These are phyloP conservation scores for Fusarium camptoceras DNA, from an alignment of 2,329 filamentous ascomycete genomes.

Conservation along the genomic window DNA sequence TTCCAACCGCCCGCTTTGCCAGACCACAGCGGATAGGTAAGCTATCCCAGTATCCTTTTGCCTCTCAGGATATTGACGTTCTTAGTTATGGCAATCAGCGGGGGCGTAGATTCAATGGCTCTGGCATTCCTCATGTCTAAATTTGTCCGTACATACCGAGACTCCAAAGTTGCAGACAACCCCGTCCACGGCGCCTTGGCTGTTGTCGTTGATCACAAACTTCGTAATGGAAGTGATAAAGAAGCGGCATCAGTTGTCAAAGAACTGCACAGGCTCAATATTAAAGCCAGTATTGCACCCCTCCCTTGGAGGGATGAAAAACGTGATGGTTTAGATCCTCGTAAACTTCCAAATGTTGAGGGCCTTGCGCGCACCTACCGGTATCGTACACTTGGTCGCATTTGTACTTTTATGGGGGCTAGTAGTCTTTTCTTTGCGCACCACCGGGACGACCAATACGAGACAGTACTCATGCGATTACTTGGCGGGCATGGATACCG, in stretches of 20 bases:
- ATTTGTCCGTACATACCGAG: slow-evolving; percentile 51
- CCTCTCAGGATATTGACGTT: not conserved
- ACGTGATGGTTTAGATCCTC: slow-evolving; percentile 48
- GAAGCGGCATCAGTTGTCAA: slow-evolving; percentile 64
- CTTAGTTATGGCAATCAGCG: slow-evolving; percentile 83
- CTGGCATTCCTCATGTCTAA: slow-evolving; percentile 78
- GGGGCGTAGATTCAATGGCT: slow-evolving; percentile 98
- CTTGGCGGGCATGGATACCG: slow-evolving; percentile 72
- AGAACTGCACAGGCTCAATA: slow-evolving; percentile 54
- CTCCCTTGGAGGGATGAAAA: slow-evolving; percentile 62
- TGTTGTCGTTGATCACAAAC: slow-evolving; percentile 68
- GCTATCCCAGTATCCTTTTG: slow-evolving; percentile 8
- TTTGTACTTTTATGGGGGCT: slow-evolving; percentile 65
- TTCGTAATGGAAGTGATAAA: slow-evolving; percentile 62
- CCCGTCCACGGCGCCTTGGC: slow-evolving; percentile 56
- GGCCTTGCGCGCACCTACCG: slow-evolving; percentile 78
- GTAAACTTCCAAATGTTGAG: slow-evolving; percentile 74
- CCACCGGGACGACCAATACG: slow-evolving; percentile 90
- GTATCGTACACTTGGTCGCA: slow-evolving; percentile 75
- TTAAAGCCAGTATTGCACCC: slow-evolving; percentile 44
- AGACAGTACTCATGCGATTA: slow-evolving; percentile 87
- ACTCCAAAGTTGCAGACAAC: slow-evolving; percentile 59
- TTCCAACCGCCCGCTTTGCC: slow-evolving; percentile 54
- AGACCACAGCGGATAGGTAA: slow-evolving; percentile 58
- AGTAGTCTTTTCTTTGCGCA: slow-evolving; percentile 81